Evolutionary conservation across 768 basidiomycete species (phyloP).

Genomic region (Mrakia blollopis): DNA sequence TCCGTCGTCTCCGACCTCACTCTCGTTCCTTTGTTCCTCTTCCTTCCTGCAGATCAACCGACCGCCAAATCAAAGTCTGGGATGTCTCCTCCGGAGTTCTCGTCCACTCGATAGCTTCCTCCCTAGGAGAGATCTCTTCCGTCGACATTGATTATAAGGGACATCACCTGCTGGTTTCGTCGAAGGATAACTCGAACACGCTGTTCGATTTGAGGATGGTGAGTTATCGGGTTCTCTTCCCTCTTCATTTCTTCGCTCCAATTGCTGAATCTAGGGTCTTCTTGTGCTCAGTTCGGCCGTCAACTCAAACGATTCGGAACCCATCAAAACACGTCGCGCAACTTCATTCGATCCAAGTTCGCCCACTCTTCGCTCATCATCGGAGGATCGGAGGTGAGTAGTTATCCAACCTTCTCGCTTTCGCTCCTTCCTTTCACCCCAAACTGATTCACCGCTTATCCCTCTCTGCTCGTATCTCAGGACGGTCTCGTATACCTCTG

Average conservation of each 20-base stretch:
- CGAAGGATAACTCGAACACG: conserved; percentile 43
- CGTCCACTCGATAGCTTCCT: conserved; percentile 38
- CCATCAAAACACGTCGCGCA: conserved; percentile 44
- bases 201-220: conserved; percentile 44
- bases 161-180: conserved; percentile 40
- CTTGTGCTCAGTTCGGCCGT: conserved; percentile 35
- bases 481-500: conserved; percentile 20
- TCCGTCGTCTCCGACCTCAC: not conserved
- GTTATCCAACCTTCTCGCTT: not conserved
- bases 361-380: conserved; percentile 37
- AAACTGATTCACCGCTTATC: not conserved
- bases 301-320: conserved; percentile 42
- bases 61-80: conserved; percentile 42
- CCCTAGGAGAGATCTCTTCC: conserved; percentile 42
- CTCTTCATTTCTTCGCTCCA: not conserved
- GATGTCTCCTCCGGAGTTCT: conserved; percentile 43
- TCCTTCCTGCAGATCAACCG: conserved; percentile 36
- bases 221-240: conserved; percentile 15
- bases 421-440: not conserved
- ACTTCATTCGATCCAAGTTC: conserved; percentile 42
- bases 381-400: conserved; percentile 40
- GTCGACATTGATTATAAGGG: conserved; percentile 42
- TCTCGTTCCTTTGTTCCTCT: no score
- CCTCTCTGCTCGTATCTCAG: not conserved
- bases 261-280: not conserved